Evolutionary conservation across 225 moss, liverwort and hornwort genomes (phyloP), one percentile per base, ranked within the genome.

Genomic region (Takakia lepidozioides): DNA sequence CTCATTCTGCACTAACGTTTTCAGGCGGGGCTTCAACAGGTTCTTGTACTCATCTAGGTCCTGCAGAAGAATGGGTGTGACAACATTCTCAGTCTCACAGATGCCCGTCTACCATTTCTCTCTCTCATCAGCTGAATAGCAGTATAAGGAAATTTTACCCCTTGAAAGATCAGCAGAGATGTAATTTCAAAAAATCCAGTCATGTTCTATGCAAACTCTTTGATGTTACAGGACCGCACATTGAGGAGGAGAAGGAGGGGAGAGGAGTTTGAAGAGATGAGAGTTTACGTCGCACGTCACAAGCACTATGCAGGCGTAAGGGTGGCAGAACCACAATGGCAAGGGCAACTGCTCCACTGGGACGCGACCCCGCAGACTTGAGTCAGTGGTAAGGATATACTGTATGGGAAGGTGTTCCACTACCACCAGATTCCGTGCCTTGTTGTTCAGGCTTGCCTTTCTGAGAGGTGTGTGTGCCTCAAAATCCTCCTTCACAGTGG

Each of bases 21-120:
- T 98, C 29, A 98, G 58, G 14, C 98, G 82, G 32, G 98, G 98
- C 59, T 91, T 98, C 38, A 98, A 57, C 44, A 91, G 67, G 37
- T 77, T 82, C 64, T 85, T 91, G 68, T 98, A 98, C 61, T 98
- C 98, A 51, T 98, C 98, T 53, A 87, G 78, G 63, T 98, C 98
- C 98, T 93, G 83, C 52, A n/a, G n/a, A n/a, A n/a, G n/a, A n/a
- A n/a, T n/a, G n/a, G n/a, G n/a, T n/a, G n/a, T n/a, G n/a, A n/a
- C n/a, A n/a, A n/a, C n/a, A n/a, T n/a, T n/a, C n/a, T n/a, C n/a
- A n/a, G n/a, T n/a, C n/a, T n/a, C n/a, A n/a, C n/a, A n/a, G n/a
- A n/a, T n/a, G n/a, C n/a, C n/a, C n/a, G n/a, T n/a, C n/a, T n/a
- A n/a, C n/a, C n/a, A n/a, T n/a, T n/a, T n/a, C n/a, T n/a, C n/a